Base-by-base conservation (phyloP, 1,284 basidiomycete species). In the Sutorius eximius region DNA sequence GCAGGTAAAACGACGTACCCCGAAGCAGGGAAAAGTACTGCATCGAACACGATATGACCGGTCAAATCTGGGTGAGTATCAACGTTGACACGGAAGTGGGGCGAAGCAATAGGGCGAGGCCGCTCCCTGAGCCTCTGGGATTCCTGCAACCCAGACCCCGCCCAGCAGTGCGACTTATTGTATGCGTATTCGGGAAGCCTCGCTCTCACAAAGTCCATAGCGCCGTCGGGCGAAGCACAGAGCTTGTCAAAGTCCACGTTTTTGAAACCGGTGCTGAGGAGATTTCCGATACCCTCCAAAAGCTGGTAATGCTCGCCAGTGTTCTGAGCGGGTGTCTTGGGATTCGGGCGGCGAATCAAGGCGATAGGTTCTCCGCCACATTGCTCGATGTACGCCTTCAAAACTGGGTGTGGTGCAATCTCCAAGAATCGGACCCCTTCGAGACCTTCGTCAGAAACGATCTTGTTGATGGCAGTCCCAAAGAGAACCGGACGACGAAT, bases 401-500 rank as follows among this genome's bases (percentile, higher is more conserved):
- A 54, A 16, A 71, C 70, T 2, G 67, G 65, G 37, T 69, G 70
- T 1, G 68, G 68, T 0, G 63, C 63, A 16, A 69, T 68, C 55
- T 69, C 70, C 51, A 69, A 24, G 53, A 69, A 62, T 18, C 56
- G 46, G 8, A 71, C 51, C 7, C 65, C 57, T 1, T 71, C 61
- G 11, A 55, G 53, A 18, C 62, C 62, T 48, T 71, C 57, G n/a
- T 69, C 68, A n/a, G 62, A 58, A 18, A 65, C 51, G 0, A 69
- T 60, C 51, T 64, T 71, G 53, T 71, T 62, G 50, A 71, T 65
- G 12, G 66, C 60, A 38, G 61, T 66, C 5, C 67, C 68, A 16
- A 71, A 71, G 27, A 69, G 60, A 5, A 70, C 69, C 0, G 70
- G 67, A 32, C 58, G 55, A 45, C 67, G 65, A 36, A 69, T 62